Percentiles rank a stretch among this genome's conserved stretches.
These are phyloP conservation scores for Phoma sp. DNA, from an alignment of 2,329 filamentous ascomycete genomes.

Conservation along the genomic window DNA sequence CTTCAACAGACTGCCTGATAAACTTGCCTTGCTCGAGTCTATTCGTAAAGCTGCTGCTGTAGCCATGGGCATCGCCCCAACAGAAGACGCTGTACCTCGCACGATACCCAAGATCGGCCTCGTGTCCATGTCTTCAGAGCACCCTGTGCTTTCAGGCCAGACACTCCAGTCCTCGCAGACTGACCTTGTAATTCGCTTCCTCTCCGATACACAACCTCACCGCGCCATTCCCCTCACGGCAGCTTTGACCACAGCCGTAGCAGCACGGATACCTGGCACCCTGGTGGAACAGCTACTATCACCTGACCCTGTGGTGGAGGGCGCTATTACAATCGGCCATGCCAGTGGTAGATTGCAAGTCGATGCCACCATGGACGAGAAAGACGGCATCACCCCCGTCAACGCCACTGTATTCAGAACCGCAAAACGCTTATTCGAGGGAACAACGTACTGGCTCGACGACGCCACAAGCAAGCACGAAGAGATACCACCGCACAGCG, in stretches of 20 bases:
- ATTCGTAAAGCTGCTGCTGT: slow-evolving; percentile 65
- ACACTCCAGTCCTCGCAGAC: slow-evolving; percentile 40
- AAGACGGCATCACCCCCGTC: slow-evolving; percentile 27
- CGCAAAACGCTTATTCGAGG: slow-evolving; percentile 47
- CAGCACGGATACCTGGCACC: slow-evolving; percentile 45
- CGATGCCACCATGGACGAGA: slow-evolving; percentile 38
- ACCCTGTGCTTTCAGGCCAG: slow-evolving; percentile 48
- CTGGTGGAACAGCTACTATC: slow-evolving; percentile 43
- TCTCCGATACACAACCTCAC: slow-evolving; percentile 54
- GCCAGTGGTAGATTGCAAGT: slow-evolving; percentile 48
- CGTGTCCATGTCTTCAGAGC: slow-evolving; percentile 52
- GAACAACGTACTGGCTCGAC: slow-evolving; percentile 35
- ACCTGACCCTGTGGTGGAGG: slow-evolving; percentile 31
- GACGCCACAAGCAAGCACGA: background rate
- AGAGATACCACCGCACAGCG: background rate
- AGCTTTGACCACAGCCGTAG: slow-evolving; percentile 52
- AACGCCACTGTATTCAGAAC: slow-evolving; percentile 47
- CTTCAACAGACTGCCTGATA: slow-evolving; percentile 57
- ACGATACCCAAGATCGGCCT: slow-evolving; percentile 70
- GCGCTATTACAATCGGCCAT: slow-evolving; percentile 49
- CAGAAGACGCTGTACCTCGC: slow-evolving; percentile 54
- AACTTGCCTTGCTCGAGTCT: slow-evolving; percentile 60
- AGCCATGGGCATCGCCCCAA: slow-evolving; percentile 64
- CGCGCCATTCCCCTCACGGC: slow-evolving; percentile 52
- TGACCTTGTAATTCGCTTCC: slow-evolving; percentile 51